These are phyloP conservation scores for Phytophthora agathidicida DNA, from an alignment of 352 stramenopile genomes.

Conservation along the genomic window DNA sequence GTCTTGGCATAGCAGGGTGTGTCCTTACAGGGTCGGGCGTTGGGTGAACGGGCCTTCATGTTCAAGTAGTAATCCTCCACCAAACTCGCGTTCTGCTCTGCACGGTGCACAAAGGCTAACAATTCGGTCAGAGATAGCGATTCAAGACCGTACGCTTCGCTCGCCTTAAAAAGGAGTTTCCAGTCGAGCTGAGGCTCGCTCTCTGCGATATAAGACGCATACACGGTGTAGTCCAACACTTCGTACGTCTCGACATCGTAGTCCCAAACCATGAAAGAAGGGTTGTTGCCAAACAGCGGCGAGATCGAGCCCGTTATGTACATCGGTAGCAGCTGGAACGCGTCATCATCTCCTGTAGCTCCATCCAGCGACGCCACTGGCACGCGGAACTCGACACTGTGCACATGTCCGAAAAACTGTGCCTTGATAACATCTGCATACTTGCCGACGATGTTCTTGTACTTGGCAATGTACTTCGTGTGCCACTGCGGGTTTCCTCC, in stretches of 20 bases:
- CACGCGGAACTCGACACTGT: slow-evolving; percentile 92
- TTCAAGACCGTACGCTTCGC: slow-evolving; percentile 60
- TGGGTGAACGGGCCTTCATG: slow-evolving; percentile 79
- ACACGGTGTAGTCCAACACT: slow-evolving; percentile 79
- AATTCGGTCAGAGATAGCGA: slow-evolving; percentile 54
- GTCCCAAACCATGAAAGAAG: slow-evolving; percentile 91
- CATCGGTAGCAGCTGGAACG: slow-evolving; percentile 66
- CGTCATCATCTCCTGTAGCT: slow-evolving; percentile 12
- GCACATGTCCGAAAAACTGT: slow-evolving; percentile 94
- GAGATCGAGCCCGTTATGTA: slow-evolving; percentile 89
- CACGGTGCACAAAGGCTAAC: slow-evolving; percentile 50
- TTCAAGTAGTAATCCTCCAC: slow-evolving; percentile 83
- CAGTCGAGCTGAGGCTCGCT: slow-evolving; percentile 57
- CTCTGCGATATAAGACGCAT: slow-evolving; percentile 71
- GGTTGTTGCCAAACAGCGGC: slow-evolving; percentile 92
- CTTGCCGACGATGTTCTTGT: slow-evolving; percentile 78
- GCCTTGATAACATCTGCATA: slow-evolving; percentile 83
- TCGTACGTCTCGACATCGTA: slow-evolving; percentile 78
- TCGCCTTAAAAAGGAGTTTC: slow-evolving; percentile 67
- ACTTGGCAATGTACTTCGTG: slow-evolving; percentile 82
- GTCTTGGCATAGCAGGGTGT: slow-evolving; percentile 62
- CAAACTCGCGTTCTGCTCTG: slow-evolving; percentile 54
- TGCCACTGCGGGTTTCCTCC: slow-evolving; percentile 90
- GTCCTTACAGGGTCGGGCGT: slow-evolving; percentile 47
- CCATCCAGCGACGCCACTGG: slow-evolving; percentile 36